These are phyloP conservation scores for Ramularia endophylla DNA, from an alignment of 2,329 filamentous ascomycete species.

Conservation along the genomic window DNA sequence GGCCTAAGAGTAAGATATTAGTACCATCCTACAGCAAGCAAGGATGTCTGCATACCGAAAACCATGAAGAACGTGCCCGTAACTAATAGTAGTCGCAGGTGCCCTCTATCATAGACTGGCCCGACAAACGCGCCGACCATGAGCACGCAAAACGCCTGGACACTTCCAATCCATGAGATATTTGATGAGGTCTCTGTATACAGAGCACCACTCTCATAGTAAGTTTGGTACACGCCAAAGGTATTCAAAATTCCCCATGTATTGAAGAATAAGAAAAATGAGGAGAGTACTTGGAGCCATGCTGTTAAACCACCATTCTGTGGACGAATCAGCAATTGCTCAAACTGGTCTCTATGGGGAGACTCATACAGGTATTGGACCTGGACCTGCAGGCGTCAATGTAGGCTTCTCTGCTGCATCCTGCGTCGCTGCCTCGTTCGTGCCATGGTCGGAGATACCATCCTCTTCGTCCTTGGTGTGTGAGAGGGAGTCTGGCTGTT, in stretches of 20 bases:
- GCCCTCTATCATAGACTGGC: slow-evolving; percentile 46
- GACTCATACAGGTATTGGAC: slow-evolving; percentile 10
- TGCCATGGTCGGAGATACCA: background rate
- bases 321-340: background rate
- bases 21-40: no score
- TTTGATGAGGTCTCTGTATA: slow-evolving; percentile 23
- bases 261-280: slow-evolving; percentile 45
- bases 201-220: slow-evolving; percentile 41
- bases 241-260: slow-evolving; percentile 31
- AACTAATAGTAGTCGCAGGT: slow-evolving; percentile 39
- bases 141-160: slow-evolving; percentile 44
- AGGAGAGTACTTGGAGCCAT: slow-evolving; percentile 44
- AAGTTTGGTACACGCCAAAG: slow-evolving; percentile 39
- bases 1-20: no score
- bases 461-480: slow-evolving; percentile 1
- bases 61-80: slow-evolving; percentile 42
- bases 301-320: slow-evolving; percentile 38
- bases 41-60: no score
- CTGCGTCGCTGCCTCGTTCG: background rate
- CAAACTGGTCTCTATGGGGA: no score
- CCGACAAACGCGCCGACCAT: slow-evolving; percentile 42
- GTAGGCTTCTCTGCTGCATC: slow-evolving; percentile 3
- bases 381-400: slow-evolving; percentile 2
- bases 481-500: slow-evolving; percentile 2
- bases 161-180: slow-evolving; percentile 41